These are phyloP conservation scores for Talaromyces stipitatus DNA, from an alignment of 495 filamentous ascomycete species.

Conservation along the genomic window DNA sequence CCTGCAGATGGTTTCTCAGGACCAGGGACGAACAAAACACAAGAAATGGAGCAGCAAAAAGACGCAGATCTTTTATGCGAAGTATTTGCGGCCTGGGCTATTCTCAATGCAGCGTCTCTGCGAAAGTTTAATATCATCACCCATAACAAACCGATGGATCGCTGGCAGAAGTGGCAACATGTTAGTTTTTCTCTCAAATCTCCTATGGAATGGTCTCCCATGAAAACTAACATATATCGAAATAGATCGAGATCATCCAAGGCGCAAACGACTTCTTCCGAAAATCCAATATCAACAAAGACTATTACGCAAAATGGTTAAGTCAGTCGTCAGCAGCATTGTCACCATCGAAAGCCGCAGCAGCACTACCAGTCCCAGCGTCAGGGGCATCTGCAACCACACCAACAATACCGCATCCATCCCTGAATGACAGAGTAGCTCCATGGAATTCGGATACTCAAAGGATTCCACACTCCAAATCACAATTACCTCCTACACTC, in stretches of 20 bases:
- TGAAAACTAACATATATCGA: neutral
- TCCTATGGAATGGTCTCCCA: neutral
- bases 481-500: neutral
- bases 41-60: slow-evolving; percentile 22
- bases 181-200: slow-evolving; percentile 7
- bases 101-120: slow-evolving; percentile 15
- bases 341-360: neutral
- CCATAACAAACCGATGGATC: slow-evolving; percentile 8
- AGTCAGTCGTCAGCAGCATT: neutral
- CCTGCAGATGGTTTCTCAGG: slow-evolving; percentile 6
- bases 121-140: neutral
- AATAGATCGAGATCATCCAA: slow-evolving; percentile 10
- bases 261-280: slow-evolving; percentile 12
- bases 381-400: too few relatives aligned
- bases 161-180: slow-evolving; percentile 31
- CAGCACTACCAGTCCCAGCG: neutral
- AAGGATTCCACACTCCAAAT: too few relatives aligned
- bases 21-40: neutral
- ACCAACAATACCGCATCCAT: too few relatives aligned
- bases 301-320: slow-evolving; percentile 5
- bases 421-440: too few relatives aligned
- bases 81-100: slow-evolving; percentile 37
- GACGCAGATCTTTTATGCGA: slow-evolving; percentile 33
- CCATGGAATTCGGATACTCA: too few relatives aligned
- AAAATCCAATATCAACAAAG: slow-evolving; percentile 11